Conservation (phyloP, 495 filamentous ascomycete genomes). For the Aspergillus avenaceus region DNA sequence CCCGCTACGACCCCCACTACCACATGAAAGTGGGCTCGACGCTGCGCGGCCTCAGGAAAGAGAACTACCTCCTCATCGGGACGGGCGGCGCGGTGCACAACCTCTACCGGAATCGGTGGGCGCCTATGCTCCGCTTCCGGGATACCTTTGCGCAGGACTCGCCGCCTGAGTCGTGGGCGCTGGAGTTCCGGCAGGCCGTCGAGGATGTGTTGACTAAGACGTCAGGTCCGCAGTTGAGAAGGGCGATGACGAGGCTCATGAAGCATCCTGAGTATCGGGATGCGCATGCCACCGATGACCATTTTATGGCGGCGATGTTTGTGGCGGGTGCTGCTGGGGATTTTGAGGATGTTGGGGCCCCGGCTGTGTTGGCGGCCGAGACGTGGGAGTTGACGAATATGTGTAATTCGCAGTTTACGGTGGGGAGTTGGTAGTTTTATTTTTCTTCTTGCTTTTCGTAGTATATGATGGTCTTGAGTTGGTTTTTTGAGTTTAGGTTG, state of each 20-base stretch:
- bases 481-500: no score
- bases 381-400: constrained; percentile 63
- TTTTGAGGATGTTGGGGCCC: constrained; percentile 40
- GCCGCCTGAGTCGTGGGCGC: constrained; percentile 49
- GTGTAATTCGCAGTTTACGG: constrained; percentile 59
- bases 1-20: constrained; percentile 57
- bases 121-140: constrained; percentile 52
- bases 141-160: constrained; percentile 57
- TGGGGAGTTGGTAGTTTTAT: constrained; percentile 17
- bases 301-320: constrained; percentile 57
- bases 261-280: constrained; percentile 56
- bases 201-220: constrained; percentile 50
- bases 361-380: constrained; percentile 47
- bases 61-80: constrained; percentile 53
- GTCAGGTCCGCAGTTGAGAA: constrained; percentile 41
- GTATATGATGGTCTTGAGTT: no score
- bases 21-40: constrained; percentile 52
- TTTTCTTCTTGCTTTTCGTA: background rate
- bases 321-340: constrained; percentile 51
- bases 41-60: constrained; percentile 45
- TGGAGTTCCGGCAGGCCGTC: constrained; percentile 59
- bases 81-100: constrained; percentile 62
- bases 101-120: constrained; percentile 59
- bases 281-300: constrained; percentile 61
- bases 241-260: constrained; percentile 54